Evolutionary conservation across 202 grass and related monocot species (phyloP), one percentile per base, ranked within the genome.

Genomic region (Tripidium arundinaceum): DNA sequence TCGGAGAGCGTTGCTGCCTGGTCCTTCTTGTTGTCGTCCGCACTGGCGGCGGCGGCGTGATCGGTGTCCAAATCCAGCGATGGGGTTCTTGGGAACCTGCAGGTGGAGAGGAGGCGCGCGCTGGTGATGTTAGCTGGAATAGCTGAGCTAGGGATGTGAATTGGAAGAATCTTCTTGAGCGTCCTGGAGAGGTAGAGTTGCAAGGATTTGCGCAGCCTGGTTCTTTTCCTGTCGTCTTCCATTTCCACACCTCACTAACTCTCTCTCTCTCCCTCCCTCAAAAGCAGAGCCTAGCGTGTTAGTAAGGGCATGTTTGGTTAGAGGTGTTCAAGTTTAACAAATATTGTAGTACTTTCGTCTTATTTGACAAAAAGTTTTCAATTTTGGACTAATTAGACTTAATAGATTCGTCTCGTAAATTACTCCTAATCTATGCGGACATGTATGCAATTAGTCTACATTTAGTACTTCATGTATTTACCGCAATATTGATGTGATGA

Each of bases 101-200:
- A 95, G 19, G 79, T 70, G 10, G 83, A 86, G 41, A 89, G 83
- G 59, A 95, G 55, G 41, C 80, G 78, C 0, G 34, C 64, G 45
- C 77, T 47, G 76, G 80, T 38, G 50, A 87, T 70, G 13, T 19
- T 85, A 1, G 80, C 38, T 0, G 84, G 84, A 18, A 71, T 73
- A 6, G 8, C 28, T 6, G 85, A 43, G 76, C 68, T 65, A 7
- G 80, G 77, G 49, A 92, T 72, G 49, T 76, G 84, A 10, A 97
- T 52, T 0, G 70, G 86, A 18, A 91, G 89, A 18, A 94, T 73
- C 69, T 83, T 97, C 68, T 81, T 97, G 57, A 98, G 90, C 38
- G 93, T 90, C 78, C 61, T 98, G 9, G 83, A 69, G 13, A 98
- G 28, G 72, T 83, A 91, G 25, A 79, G 37, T 41, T 86, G 88